Evolutionary conservation across 108 stramenopile species (phyloP).

Genomic region (Conticribra guillardii): DNA sequence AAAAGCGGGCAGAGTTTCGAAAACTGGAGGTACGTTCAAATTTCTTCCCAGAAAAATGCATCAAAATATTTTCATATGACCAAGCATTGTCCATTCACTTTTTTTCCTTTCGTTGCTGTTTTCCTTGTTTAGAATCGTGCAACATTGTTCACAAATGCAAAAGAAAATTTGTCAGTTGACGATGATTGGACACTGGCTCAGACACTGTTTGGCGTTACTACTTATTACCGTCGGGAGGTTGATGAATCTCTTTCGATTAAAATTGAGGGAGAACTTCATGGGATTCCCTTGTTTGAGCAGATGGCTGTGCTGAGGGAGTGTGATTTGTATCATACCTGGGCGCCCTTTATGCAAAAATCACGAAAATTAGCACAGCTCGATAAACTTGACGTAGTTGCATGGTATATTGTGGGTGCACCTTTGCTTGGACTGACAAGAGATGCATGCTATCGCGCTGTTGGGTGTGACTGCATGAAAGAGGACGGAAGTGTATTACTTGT

Average conservation of each 20-base stretch:
- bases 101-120: too few species aligned
- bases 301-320: constrained; percentile 87
- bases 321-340: constrained; percentile 90
- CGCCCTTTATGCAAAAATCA: constrained; percentile 79
- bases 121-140: constrained; percentile 48
- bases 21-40: constrained; percentile 35
- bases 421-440: constrained; percentile 75
- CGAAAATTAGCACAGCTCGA: constrained; percentile 77
- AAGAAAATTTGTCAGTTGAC: constrained; percentile 21
- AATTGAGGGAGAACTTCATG: constrained; percentile 74
- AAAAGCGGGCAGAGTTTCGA: constrained; percentile 23
- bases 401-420: constrained; percentile 75
- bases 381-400: constrained; percentile 87
- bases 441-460: constrained; percentile 82
- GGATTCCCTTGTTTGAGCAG: constrained; percentile 91
- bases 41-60: not conserved
- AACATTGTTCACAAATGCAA: constrained; percentile 20
- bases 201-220: constrained; percentile 81
- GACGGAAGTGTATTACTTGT: constrained; percentile 82
- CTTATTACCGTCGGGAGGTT: constrained; percentile 74
- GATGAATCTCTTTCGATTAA: constrained; percentile 79
- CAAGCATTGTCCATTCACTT: too few species aligned
- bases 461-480: constrained; percentile 91
- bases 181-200: constrained; percentile 38
- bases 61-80: not conserved